These are phyloP conservation scores for Lactifluus volemus DNA, from an alignment of 768 basidiomycete genomes.

Conservation along the genomic window DNA sequence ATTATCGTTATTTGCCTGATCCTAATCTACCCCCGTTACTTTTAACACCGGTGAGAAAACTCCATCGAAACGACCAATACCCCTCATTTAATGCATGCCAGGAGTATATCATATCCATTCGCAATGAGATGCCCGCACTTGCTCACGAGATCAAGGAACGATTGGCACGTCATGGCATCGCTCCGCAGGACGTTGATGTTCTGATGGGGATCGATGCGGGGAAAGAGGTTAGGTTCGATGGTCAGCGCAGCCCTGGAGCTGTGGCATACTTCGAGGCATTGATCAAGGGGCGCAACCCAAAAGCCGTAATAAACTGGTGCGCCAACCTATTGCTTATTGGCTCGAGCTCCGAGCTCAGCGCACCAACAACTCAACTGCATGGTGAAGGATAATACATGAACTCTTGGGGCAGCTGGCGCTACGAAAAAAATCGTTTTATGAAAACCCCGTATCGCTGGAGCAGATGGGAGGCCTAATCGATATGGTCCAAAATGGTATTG, in stretches of 20 bases:
- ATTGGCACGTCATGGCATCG: conserved; percentile 46
- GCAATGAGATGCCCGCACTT: conserved; percentile 59
- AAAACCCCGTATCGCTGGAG: conserved; percentile 48
- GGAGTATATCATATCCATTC: conserved; percentile 52
- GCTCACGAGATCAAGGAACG: conserved; percentile 55
- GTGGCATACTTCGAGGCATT: conserved; percentile 80
- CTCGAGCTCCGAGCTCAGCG: background rate
- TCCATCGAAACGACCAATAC: background rate
- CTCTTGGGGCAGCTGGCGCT: conserved; percentile 69
- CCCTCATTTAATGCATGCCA: conserved; percentile 26
- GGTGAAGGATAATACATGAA: conserved; percentile 77
- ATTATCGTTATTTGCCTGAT: conserved; percentile 98
- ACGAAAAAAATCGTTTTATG: conserved; percentile 44
- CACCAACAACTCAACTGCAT: background rate
- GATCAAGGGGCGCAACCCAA: conserved; percentile 47
- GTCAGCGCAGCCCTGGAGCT: conserved; percentile 42
- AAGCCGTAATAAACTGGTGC: conserved; percentile 79
- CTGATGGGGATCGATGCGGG: conserved; percentile 66
- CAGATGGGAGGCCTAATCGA: conserved; percentile 76
- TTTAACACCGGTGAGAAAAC: conserved; percentile 38
- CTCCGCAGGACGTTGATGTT: conserved; percentile 60
- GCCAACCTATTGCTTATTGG: conserved; percentile 18
- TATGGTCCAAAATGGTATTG: conserved; percentile 49
- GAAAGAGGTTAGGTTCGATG: conserved; percentile 54
- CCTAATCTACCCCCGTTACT: conserved; percentile 77